Evolutionary conservation across 768 basidiomycete genomes (phyloP).

Genomic region (Gyrodon lividus): DNA sequence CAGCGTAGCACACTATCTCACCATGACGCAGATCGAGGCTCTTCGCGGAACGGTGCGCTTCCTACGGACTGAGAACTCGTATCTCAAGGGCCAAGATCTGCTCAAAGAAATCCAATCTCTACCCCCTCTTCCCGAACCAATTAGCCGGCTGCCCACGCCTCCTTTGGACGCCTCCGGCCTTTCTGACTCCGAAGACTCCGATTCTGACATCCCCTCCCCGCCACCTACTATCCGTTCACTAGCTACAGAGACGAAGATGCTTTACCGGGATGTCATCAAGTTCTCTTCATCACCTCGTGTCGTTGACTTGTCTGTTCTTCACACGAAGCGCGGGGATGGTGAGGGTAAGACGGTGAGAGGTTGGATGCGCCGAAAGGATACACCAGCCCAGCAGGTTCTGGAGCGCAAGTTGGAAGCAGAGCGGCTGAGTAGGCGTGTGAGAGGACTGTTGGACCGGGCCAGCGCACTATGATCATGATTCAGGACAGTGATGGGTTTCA

Average conservation of each 20-base stretch:
- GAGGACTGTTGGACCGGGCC: slow-evolving; percentile 68
- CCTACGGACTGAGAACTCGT: slow-evolving; percentile 91
- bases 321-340: slow-evolving; percentile 49
- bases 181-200: slow-evolving; percentile 66
- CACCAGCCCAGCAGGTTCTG: slow-evolving; percentile 77
- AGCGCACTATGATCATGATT: slow-evolving; percentile 28
- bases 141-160: slow-evolving; percentile 56
- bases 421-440: slow-evolving; percentile 63
- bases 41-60: slow-evolving; percentile 90
- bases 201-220: slow-evolving; percentile 45
- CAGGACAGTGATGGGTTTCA: neutral
- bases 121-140: slow-evolving; percentile 56
- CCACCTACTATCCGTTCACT: slow-evolving; percentile 64
- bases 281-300: slow-evolving; percentile 82
- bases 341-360: slow-evolving; percentile 46
- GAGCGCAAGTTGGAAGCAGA: slow-evolving; percentile 78
- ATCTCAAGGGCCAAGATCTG: slow-evolving; percentile 90
- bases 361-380: slow-evolving; percentile 82
- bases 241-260: slow-evolving; percentile 75
- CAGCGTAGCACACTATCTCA: slow-evolving; percentile 4
- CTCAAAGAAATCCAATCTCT: slow-evolving; percentile 78
- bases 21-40: slow-evolving; percentile 68
- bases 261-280: slow-evolving; percentile 87
- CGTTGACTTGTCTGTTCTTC: slow-evolving; percentile 74
- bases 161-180: slow-evolving; percentile 61